Evolutionary conservation across 306 rosid genomes (phyloP).

Genomic region (Pachyrhizus erosus): DNA sequence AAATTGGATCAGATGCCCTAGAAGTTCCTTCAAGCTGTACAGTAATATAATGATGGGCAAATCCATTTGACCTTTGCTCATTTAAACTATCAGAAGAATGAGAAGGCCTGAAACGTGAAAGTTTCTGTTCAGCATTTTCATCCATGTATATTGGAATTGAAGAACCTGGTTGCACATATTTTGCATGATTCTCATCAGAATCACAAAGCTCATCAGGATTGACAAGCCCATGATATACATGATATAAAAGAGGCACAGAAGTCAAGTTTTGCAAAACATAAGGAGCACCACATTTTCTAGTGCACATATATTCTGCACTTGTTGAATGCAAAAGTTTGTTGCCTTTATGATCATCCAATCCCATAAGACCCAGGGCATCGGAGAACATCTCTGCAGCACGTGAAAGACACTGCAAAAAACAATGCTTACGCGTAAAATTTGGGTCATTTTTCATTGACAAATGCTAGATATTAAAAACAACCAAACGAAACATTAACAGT

Average conservation of each 20-base stretch:
- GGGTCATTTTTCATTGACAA: neutral
- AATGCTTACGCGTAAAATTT: slow-evolving; percentile 16
- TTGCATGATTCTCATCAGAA: slow-evolving; percentile 52
- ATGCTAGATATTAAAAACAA: slow-evolving; percentile 10
- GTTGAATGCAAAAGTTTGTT: slow-evolving; percentile 54
- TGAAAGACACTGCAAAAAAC: slow-evolving; percentile 72
- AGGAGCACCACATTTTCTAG: slow-evolving; percentile 82
- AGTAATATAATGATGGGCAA: slow-evolving; percentile 75
- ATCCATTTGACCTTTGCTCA: slow-evolving; percentile 68
- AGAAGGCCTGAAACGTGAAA: slow-evolving; percentile 65
- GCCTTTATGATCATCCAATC: slow-evolving; percentile 56
- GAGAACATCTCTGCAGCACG: slow-evolving; percentile 73
- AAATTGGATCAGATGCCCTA: slow-evolving; percentile 75
- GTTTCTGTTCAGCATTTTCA: slow-evolving; percentile 70
- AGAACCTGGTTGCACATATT: slow-evolving; percentile 77
- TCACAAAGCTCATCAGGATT: slow-evolving; percentile 53
- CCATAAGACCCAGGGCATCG: slow-evolving; percentile 62
- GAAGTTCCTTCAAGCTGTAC: slow-evolving; percentile 93
- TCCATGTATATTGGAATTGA: slow-evolving; percentile 72
- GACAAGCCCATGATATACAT: slow-evolving; percentile 59
- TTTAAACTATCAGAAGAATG: slow-evolving; percentile 70
- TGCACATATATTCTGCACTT: slow-evolving; percentile 53
- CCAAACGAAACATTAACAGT: neutral
- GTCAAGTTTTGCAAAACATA: slow-evolving; percentile 89
- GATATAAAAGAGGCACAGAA: slow-evolving; percentile 74